These are phyloP conservation scores for Peterozyma xylosa DNA, from an alignment of 805 yeast species.

Conservation along the genomic window DNA sequence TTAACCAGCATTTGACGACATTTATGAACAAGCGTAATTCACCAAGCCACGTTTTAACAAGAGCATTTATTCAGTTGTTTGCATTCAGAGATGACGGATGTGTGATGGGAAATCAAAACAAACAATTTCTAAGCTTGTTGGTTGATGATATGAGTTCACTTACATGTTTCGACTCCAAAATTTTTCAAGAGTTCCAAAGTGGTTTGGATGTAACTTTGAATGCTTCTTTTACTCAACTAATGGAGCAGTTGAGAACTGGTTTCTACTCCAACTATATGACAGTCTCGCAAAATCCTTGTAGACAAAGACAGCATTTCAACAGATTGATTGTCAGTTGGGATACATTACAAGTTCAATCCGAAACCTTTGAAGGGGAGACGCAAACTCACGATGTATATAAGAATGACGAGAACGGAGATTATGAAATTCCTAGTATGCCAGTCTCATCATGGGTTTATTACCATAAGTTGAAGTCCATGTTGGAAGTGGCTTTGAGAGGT, in stretches of 20 bases:
- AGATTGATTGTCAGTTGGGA: conserved; percentile 61
- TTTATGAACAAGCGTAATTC: conserved; percentile 18
- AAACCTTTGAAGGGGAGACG: conserved; percentile 48
- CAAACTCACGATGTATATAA: conserved; percentile 22
- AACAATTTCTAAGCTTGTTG: conserved; percentile 27
- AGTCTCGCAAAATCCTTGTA: conserved; percentile 60
- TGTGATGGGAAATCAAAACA: conserved; percentile 39
- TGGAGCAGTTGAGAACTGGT: conserved; percentile 41
- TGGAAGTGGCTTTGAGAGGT: conserved; percentile 64
- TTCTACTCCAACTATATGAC: conserved; percentile 35
- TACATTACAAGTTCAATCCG: conserved; percentile 69
- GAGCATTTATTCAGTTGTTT: conserved; percentile 58
- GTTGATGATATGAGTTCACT: conserved; percentile 35
- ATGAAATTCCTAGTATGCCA: conserved; percentile 44
- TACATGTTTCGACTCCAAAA: conserved; percentile 26
- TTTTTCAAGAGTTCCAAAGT: conserved; percentile 16
- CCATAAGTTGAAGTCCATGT: conserved; percentile 63
- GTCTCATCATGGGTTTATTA: conserved; percentile 63
- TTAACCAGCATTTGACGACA: conserved; percentile 15
- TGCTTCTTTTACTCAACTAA: conserved; percentile 19
- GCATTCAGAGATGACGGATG: conserved; percentile 56
- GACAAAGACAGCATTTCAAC: conserved; percentile 72
- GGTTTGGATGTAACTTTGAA: conserved; percentile 11
- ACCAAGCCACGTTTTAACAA: conserved; percentile 37
- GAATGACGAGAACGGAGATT: conserved; percentile 9